Evolutionary conservation across 257 asterid genomes (phyloP).

Genomic region (Petunia secreta): DNA sequence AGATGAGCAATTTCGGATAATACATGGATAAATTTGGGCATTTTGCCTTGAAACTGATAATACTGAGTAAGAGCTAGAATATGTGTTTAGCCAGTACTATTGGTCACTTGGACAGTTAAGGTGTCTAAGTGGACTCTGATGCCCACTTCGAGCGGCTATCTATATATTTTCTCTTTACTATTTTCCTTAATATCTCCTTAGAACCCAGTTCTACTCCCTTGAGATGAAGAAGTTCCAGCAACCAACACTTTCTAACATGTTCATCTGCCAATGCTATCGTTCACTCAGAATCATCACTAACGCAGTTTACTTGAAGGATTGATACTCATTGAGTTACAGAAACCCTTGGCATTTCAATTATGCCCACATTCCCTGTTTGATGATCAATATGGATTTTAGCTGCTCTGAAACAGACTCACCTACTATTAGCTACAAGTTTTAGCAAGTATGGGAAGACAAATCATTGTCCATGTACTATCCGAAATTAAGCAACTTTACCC

Average conservation of each 20-base stretch:
- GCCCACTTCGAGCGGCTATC: too few relatives aligned
- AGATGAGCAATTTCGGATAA: too few relatives aligned
- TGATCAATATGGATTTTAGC: not conserved
- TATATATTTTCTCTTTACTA: not conserved
- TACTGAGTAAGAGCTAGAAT: too few relatives aligned
- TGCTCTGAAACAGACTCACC: not conserved
- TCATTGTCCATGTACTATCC: too few relatives aligned
- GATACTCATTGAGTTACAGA: not conserved
- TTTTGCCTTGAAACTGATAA: too few relatives aligned
- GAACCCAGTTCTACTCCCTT: not conserved
- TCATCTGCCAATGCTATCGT: not conserved
- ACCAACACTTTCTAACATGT: constrained; percentile 9
- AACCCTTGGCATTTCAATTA: not conserved
- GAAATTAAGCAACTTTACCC: too few relatives aligned
- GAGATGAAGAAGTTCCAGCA: not conserved
- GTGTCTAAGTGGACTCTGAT: too few relatives aligned
- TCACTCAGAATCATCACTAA: not conserved
- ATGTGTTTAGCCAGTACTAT: too few relatives aligned
- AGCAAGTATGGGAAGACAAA: not conserved
- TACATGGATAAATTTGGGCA: too few relatives aligned
- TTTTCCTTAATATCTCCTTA: not conserved
- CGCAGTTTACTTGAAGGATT: not conserved
- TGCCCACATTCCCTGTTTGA: not conserved
- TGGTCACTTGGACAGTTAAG: too few relatives aligned
- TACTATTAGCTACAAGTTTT: not conserved